phyloP scores from a whole-genome alignment of 768 basidiomycete species.

The Mycena maculata region DNA sequence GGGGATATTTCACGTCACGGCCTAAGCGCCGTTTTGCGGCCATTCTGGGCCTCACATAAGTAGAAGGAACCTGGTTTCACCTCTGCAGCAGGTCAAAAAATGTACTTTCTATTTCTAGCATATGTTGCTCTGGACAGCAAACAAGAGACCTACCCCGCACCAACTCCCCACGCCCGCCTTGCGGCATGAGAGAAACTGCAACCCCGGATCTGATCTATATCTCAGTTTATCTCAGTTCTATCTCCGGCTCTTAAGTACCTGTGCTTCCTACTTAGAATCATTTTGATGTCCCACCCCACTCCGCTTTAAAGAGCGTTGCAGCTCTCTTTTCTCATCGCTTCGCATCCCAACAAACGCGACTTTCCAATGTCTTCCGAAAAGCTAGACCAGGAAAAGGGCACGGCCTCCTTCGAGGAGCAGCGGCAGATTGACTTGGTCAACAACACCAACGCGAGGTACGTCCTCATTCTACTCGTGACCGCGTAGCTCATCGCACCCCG shows the following conservation, averaged over 20 bases:
- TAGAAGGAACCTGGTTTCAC: too few species aligned
- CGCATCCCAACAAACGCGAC: neutral
- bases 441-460: constrained; percentile 56
- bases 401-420: constrained; percentile 1
- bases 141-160: too few species aligned
- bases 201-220: neutral
- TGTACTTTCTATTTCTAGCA: too few species aligned
- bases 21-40: too few species aligned
- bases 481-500: neutral
- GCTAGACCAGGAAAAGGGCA: constrained; percentile 23
- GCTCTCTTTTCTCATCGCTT: neutral
- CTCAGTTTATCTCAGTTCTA: too few species aligned
- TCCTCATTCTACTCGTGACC: neutral
- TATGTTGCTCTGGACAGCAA: too few species aligned
- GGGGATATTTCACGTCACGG: neutral
- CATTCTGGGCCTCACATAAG: too few species aligned
- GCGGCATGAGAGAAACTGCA: neutral
- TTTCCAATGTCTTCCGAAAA: constrained; percentile 25
- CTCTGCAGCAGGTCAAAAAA: too few species aligned
- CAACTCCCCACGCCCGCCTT: neutral
- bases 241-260: neutral
- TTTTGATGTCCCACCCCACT: neutral
- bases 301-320: neutral
- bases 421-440: constrained; percentile 47
- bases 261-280: neutral